Conservation (phyloP, 2,329 filamentous ascomycete genomes). For the Pseudogymnoascus destructans region DNA sequence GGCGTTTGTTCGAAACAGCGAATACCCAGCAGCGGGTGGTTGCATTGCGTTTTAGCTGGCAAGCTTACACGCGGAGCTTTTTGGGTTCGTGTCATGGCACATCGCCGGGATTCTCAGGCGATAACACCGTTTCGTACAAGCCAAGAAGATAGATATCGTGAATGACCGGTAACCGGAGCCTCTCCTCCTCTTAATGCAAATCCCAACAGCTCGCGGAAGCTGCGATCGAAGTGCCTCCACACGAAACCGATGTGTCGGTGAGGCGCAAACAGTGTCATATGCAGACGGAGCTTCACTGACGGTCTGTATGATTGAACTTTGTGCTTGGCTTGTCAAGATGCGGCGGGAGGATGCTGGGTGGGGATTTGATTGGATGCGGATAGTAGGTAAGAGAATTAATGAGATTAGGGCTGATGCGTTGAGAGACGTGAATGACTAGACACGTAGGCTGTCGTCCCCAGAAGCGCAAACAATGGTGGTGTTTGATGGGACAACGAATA, state of each 20-base stretch:
- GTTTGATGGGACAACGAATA: not conserved
- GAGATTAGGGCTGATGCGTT: not conserved
- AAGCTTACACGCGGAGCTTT: not conserved
- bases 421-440: not conserved
- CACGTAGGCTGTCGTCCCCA: not conserved
- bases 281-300: not conserved
- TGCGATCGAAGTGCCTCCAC: not conserved
- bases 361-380: not conserved
- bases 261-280: conserved; percentile 6
- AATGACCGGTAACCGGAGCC: not conserved
- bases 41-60: not conserved
- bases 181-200: not conserved
- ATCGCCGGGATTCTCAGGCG: not conserved
- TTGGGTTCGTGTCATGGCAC: not conserved
- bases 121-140: not conserved
- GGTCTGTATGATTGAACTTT: not conserved
- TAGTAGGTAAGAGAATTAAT: not conserved
- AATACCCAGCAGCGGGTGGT: conserved; percentile 2
- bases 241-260: not conserved
- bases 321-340: not conserved
- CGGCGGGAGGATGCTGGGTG: not conserved
- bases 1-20: not conserved
- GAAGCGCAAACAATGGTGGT: not conserved
- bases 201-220: not conserved
- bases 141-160: not conserved